These are phyloP conservation scores for Talaromyces sp. DNA, from an alignment of 2,329 filamentous ascomycete genomes.

Conservation along the genomic window DNA sequence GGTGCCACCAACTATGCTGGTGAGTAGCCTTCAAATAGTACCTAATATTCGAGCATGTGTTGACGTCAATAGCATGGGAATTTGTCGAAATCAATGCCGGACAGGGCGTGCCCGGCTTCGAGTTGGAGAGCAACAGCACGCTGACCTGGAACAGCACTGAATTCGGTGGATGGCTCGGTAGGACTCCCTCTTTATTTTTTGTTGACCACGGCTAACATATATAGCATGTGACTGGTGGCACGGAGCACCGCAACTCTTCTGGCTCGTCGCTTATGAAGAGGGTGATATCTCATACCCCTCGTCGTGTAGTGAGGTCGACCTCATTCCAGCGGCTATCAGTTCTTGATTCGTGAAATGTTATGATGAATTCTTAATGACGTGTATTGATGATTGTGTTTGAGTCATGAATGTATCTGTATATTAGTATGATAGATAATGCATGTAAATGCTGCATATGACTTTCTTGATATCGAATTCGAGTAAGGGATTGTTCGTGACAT, in stretches of 20 bases:
- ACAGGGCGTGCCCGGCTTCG: slow-evolving; percentile 31
- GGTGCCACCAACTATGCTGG: slow-evolving; percentile 33
- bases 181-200: slow-evolving; percentile 16
- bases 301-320: slow-evolving; percentile 34
- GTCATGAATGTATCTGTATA: not conserved
- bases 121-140: slow-evolving; percentile 24
- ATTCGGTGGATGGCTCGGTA: slow-evolving; percentile 41
- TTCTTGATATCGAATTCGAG: not conserved
- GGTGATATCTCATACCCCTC: slow-evolving; percentile 26
- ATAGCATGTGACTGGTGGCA: slow-evolving; percentile 43
- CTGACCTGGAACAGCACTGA: slow-evolving; percentile 31
- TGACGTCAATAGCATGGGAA: slow-evolving; percentile 32
- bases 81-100: slow-evolving; percentile 35
- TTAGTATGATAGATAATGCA: not conserved
- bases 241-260: slow-evolving; percentile 41
- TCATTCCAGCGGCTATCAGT: slow-evolving; percentile 26
- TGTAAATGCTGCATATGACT: not conserved
- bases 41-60: not conserved
- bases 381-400: not conserved
- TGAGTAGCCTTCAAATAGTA: slow-evolving; percentile 22
- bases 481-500: too few species aligned
- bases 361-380: slow-evolving; percentile 12
- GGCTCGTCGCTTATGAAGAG: slow-evolving; percentile 25
- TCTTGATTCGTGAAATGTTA: slow-evolving; percentile 18
- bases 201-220: not conserved